Conservation (phyloP, 2,329 filamentous ascomycete species). For the Penicillium sp. region DNA sequence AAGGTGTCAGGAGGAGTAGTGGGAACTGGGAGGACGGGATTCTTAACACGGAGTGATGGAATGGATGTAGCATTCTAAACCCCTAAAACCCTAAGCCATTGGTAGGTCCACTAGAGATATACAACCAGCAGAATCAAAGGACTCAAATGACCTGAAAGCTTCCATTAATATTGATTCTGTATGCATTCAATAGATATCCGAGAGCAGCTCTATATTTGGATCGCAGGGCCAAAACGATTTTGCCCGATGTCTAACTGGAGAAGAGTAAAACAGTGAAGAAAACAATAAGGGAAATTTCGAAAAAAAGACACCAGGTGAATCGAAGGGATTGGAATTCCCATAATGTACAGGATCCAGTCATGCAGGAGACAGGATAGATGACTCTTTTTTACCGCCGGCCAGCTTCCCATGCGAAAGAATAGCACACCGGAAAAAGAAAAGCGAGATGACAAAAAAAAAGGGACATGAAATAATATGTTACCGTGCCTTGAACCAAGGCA, state of each 20-base stretch:
- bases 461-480: slow-evolving; percentile 24
- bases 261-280: slow-evolving; percentile 14
- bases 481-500: slow-evolving; percentile 9
- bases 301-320: slow-evolving; percentile 35
- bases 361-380: slow-evolving; percentile 27
- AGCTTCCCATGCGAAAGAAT: slow-evolving; percentile 27
- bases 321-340: slow-evolving; percentile 34
- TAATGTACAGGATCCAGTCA: slow-evolving; percentile 41
- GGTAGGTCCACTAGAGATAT: background rate
- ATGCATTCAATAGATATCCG: slow-evolving; percentile 20
- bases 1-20: background rate
- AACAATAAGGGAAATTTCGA: slow-evolving; percentile 16
- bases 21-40: slow-evolving; percentile 32
- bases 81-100: too few species aligned
- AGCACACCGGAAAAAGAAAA: slow-evolving; percentile 28
- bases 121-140: background rate
- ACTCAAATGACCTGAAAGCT: background rate
- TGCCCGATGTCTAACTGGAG: slow-evolving; percentile 17
- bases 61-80: background rate
- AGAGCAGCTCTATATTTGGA: slow-evolving; percentile 18
- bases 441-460: slow-evolving; percentile 23
- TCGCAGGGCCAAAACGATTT: slow-evolving; percentile 13
- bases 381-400: slow-evolving; percentile 22
- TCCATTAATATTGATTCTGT: slow-evolving; percentile 17
- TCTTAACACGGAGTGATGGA: slow-evolving; percentile 18